Evolutionary conservation across 2,329 filamentous ascomycete species (phyloP).

Genomic region (Cladorrhinum sp.): DNA sequence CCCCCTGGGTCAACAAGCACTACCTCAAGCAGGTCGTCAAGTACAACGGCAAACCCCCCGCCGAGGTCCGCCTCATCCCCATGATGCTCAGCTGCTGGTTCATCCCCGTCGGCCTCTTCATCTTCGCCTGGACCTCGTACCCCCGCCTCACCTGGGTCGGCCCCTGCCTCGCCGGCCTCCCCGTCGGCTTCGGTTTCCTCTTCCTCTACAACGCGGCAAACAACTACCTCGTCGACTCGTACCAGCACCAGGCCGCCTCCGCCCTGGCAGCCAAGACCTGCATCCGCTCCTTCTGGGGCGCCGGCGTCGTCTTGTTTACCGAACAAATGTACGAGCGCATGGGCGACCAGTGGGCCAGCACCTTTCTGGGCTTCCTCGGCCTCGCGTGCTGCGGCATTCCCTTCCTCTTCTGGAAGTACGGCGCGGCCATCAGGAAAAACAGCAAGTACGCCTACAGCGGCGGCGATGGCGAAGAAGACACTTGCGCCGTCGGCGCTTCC

Average conservation of each 20-base stretch:
- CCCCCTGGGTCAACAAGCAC: constrained; percentile 75
- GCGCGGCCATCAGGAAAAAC: constrained; percentile 64
- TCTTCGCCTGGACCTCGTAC: constrained; percentile 64
- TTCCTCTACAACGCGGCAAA: constrained; percentile 79
- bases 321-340: constrained; percentile 74
- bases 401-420: constrained; percentile 76
- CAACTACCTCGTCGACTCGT: constrained; percentile 66
- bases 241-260: constrained; percentile 71
- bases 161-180: constrained; percentile 66
- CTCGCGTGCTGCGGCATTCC: constrained; percentile 79
- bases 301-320: constrained; percentile 73
- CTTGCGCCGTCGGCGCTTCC: no score
- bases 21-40: constrained; percentile 64
- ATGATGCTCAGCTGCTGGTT: constrained; percentile 79
- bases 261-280: constrained; percentile 80
- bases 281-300: constrained; percentile 77
- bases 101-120: constrained; percentile 58
- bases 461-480: constrained; percentile 54
- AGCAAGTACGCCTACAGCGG: constrained; percentile 74
- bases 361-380: constrained; percentile 68
- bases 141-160: constrained; percentile 64
- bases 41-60: constrained; percentile 69
- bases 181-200: constrained; percentile 77
- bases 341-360: constrained; percentile 72
- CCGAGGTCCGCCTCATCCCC: constrained; percentile 74